A percentile compares a stretch with the other conserved stretches of the same genome.
phyloP scores from a whole-genome alignment of 139 green algal species.

The Prasinococcaceae sp. region DNA sequence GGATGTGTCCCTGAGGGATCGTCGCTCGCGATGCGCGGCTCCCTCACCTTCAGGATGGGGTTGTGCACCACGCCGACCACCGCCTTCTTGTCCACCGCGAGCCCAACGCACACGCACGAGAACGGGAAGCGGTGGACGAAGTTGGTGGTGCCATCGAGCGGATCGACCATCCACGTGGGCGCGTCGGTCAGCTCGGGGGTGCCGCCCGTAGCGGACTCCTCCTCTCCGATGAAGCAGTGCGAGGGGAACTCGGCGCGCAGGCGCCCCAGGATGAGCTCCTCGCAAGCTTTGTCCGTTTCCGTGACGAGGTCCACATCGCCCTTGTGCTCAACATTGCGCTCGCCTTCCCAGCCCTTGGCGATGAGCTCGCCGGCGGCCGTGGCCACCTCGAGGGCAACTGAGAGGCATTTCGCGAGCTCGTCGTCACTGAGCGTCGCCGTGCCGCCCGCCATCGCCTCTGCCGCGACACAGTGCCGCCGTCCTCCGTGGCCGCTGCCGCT shows the following conservation, averaged over 20 bases:
- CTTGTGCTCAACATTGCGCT: slow-evolving; percentile 30
- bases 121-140: slow-evolving; percentile 96
- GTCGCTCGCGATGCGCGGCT: too few relatives aligned
- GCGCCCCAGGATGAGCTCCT: slow-evolving; percentile 36
- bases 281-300: slow-evolving; percentile 79
- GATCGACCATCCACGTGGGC: slow-evolving; percentile 87
- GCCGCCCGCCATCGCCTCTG: too few relatives aligned
- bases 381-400: slow-evolving; percentile 22
- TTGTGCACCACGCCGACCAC: slow-evolving; percentile 93
- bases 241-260: slow-evolving; percentile 49
- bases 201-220: slow-evolving; percentile 16
- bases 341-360: slow-evolving; percentile 19
- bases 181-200: slow-evolving; percentile 39
- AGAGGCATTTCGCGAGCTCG: too few relatives aligned
- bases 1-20: too few relatives aligned
- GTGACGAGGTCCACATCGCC: slow-evolving; percentile 79
- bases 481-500: too few relatives aligned
- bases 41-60: slow-evolving; percentile 79
- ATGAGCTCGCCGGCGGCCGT: slow-evolving; percentile 28
- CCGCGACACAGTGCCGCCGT: too few relatives aligned
- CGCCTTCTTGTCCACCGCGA: slow-evolving; percentile 43
- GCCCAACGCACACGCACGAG: slow-evolving; percentile 73
- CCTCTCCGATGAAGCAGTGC: slow-evolving; percentile 41
- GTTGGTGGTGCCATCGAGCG: slow-evolving; percentile 90
- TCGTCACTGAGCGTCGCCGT: too few relatives aligned